Percentiles rank a stretch among this genome's conserved stretches.
Evolutionary conservation across 768 basidiomycete species (phyloP).

Genomic region (Termitomyces eurrhizus): DNA sequence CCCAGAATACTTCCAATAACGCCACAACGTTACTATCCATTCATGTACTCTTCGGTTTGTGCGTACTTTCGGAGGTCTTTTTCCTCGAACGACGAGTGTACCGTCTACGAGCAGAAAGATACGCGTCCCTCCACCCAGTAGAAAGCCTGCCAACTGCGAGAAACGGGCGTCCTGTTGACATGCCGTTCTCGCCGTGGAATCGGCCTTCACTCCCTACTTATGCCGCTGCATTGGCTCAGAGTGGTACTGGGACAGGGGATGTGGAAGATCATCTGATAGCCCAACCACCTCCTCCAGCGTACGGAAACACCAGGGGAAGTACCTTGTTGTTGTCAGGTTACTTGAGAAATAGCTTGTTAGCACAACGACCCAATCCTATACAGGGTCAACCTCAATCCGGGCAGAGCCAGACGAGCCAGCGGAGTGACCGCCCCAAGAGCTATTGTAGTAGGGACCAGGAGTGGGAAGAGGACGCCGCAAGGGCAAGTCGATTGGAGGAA

Average conservation of each 20-base stretch:
- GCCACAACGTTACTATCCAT: conserved; percentile 45
- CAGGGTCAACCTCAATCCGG: conserved; percentile 31
- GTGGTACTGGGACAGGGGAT: conserved; percentile 69
- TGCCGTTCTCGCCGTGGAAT: conserved; percentile 65
- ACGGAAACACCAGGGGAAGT: conserved; percentile 70
- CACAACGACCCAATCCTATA: conserved; percentile 40
- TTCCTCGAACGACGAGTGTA: conserved; percentile 63
- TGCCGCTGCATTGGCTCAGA: conserved; percentile 63
- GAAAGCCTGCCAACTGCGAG: conserved; percentile 43
- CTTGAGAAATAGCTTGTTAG: conserved; percentile 44
- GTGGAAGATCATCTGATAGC: conserved; percentile 71
- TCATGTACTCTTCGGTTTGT: conserved; percentile 58
- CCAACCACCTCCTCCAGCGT: conserved; percentile 69
- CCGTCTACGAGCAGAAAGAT: conserved; percentile 65
- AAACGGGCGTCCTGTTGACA: conserved; percentile 21
- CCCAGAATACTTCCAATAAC: neutral
- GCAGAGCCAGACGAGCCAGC: conserved; percentile 28
- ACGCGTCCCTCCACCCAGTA: conserved; percentile 56
- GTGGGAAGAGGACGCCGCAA: conserved; percentile 55
- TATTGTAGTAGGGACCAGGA: conserved; percentile 52
- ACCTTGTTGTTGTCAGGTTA: conserved; percentile 55
- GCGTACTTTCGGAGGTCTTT: conserved; percentile 47
- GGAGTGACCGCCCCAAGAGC: conserved; percentile 45
- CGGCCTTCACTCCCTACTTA: conserved; percentile 68
- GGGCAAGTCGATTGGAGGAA: conserved; percentile 51